These are phyloP conservation scores for Peniophora sp. DNA, from an alignment of 1,284 basidiomycete species.

Conservation along the genomic window DNA sequence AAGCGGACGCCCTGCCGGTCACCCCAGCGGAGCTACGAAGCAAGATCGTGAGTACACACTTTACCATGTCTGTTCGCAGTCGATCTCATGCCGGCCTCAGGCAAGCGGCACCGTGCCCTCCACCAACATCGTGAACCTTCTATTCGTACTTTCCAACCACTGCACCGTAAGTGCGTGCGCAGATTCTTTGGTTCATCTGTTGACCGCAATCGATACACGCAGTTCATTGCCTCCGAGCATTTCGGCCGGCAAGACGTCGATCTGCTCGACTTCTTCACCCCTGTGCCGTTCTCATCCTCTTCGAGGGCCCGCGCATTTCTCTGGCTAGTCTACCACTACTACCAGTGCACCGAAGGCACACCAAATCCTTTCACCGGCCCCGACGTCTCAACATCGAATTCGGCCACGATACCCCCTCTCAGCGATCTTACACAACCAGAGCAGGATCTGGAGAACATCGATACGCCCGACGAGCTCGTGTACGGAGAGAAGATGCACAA, in stretches of 20 bases:
- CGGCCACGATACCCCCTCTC: slow-evolving; percentile 50
- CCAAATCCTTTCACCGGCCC: slow-evolving; percentile 52
- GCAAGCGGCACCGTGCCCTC: slow-evolving; percentile 45
- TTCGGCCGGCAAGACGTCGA: slow-evolving; percentile 42
- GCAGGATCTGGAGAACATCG: slow-evolving; percentile 53
- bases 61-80: slow-evolving; percentile 4
- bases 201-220: slow-evolving; percentile 3
- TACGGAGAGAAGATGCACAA: slow-evolving; percentile 64
- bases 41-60: slow-evolving; percentile 39
- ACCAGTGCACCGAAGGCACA: slow-evolving; percentile 56
- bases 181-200: slow-evolving; percentile 31
- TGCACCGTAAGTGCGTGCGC: slow-evolving; percentile 57
- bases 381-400: slow-evolving; percentile 44
- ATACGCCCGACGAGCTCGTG: slow-evolving; percentile 56
- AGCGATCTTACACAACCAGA: slow-evolving; percentile 41
- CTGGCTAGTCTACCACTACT: slow-evolving; percentile 73
- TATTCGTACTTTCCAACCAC: slow-evolving; percentile 70
- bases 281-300: slow-evolving; percentile 46
- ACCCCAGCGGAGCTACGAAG: slow-evolving; percentile 64
- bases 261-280: slow-evolving; percentile 62
- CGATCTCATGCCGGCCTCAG: slow-evolving; percentile 33
- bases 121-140: slow-evolving; percentile 72
- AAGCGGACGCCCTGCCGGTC: slow-evolving; percentile 59
- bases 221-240: slow-evolving; percentile 51
- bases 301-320: slow-evolving; percentile 66